Evolutionary conservation across 495 filamentous ascomycete genomes (phyloP).

Genomic region (Aspergillus indologenus): DNA sequence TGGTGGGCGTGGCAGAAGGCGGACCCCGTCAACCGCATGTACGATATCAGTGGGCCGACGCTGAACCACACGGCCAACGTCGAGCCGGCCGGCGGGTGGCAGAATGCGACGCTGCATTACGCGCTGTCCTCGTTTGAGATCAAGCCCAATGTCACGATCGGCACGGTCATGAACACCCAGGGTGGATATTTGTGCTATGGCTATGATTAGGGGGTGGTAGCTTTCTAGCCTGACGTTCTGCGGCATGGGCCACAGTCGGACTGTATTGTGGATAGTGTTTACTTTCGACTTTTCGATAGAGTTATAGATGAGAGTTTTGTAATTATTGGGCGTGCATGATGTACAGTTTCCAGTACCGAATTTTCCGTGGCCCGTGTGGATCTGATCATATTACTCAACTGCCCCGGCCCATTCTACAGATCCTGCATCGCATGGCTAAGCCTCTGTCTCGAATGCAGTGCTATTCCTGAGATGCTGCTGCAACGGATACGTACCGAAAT

Average conservation of each 20-base stretch:
- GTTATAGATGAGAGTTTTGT: neutral
- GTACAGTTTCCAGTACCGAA: too few species aligned
- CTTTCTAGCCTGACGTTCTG: too few species aligned
- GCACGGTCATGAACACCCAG: constrained; percentile 37
- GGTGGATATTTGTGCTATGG: constrained; percentile 34
- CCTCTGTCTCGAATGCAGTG: neutral
- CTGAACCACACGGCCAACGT: constrained; percentile 15
- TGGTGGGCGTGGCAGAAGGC: constrained; percentile 56
- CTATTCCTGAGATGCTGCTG: constrained; percentile 1
- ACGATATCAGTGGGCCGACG: constrained; percentile 20
- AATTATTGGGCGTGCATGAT: too few species aligned
- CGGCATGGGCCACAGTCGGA: too few species aligned
- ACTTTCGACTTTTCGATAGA: neutral
- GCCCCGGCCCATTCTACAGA: neutral
- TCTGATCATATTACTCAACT: too few species aligned
- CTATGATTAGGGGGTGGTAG: constrained; percentile 21
- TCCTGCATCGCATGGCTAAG: constrained; percentile 2
- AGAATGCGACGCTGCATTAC: constrained; percentile 18
- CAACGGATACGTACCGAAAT: constrained; percentile 1
- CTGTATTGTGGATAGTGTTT: neutral
- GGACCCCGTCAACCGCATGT: constrained; percentile 23
- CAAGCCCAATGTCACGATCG: constrained; percentile 16
- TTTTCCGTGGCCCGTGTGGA: too few species aligned
- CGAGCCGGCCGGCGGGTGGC: constrained; percentile 20
- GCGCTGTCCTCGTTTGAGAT: constrained; percentile 17